Base-by-base conservation (phyloP, 371 early-diverging fungal genomes). In the Mortierella polycephala region DNA sequence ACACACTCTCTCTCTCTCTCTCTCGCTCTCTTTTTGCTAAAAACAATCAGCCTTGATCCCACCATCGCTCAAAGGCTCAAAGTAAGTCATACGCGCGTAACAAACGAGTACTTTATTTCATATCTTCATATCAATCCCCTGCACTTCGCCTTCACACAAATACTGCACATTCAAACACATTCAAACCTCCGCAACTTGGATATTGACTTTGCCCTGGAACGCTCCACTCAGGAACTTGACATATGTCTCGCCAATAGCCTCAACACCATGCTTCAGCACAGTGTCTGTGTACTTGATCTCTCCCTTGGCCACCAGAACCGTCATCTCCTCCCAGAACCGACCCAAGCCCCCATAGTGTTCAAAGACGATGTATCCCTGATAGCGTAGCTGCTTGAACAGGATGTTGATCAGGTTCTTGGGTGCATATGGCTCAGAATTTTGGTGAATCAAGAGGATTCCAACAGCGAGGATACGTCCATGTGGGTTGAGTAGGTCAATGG, bases 191-290 rank as follows among this genome's bases (percentile, higher is more conserved):
- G 71, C 83, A 69, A 91, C 84, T 73, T 93, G 87, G 64, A 95
- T 85, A 37, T 93, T 81, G 70, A 90, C 86, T 85, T 96, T 96
- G 61, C 96, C 96, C 71, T 87, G 86, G 83, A 93, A 95, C 7
- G 65, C 85, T 23, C 96, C 96, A 46, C 84, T 85, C 68, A 95
- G 82, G 62, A 96, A 81, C 54, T 88, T 88, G 45, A 93, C 66
- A 59, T 95, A 86, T 1, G 90, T 93, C 54, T 87, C 81, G 10
- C 93, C 94, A 8, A 93, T 85, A 49, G 86, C 88, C 47, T 93
- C 95, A 51, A 95, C 84, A 7, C 96, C 96, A n/a, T 90, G 90
- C 47, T 86, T 82, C 8, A 75, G 59, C 37, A 91, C 81, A 39
- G 83, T 69, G 37, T 88, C 83, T 42, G 66, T 74, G 81, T 88